Conservation (phyloP, 495 filamentous ascomycete genomes). For the Tuber calosporum region DNA sequence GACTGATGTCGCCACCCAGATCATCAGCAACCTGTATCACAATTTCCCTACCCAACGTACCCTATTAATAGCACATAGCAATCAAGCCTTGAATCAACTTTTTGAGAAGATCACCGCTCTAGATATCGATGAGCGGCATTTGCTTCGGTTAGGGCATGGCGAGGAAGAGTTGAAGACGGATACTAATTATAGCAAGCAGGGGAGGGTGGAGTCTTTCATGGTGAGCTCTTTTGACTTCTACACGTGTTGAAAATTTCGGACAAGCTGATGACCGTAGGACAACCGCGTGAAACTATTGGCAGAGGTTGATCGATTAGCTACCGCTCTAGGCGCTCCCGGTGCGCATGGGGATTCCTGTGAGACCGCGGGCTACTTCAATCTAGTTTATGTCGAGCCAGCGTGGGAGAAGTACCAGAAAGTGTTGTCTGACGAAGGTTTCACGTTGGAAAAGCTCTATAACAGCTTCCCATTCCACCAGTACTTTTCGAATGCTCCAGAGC, state of each 20-base stretch:
- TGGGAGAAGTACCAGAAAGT: slow-evolving; percentile 69
- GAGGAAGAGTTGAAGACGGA: slow-evolving; percentile 89
- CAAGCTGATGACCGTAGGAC: slow-evolving; percentile 45
- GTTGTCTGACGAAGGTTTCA: slow-evolving; percentile 47
- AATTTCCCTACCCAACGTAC: slow-evolving; percentile 91
- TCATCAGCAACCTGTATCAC: slow-evolving; percentile 98
- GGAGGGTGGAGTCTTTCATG: slow-evolving; percentile 90
- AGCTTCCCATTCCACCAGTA: slow-evolving; percentile 84
- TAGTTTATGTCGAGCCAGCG: slow-evolving; percentile 77
- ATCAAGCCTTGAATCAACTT: slow-evolving; percentile 96
- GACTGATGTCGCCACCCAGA: slow-evolving; percentile 95
- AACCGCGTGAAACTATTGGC: slow-evolving; percentile 68
- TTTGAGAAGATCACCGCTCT: slow-evolving; percentile 94
- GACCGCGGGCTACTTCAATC: slow-evolving; percentile 92
- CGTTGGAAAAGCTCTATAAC: slow-evolving; percentile 56
- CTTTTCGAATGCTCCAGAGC: slow-evolving; percentile 80
- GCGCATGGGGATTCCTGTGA: slow-evolving; percentile 93
- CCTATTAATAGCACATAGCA: slow-evolving; percentile 90
- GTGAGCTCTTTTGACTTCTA: slow-evolving; percentile 9
- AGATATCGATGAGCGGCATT: slow-evolving; percentile 91
- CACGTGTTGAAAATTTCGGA: not conserved
- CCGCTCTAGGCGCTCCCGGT: slow-evolving; percentile 73
- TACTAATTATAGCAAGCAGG: slow-evolving; percentile 85
- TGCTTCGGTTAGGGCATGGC: slow-evolving; percentile 86
- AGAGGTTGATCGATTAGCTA: slow-evolving; percentile 81